Base-by-base conservation (phyloP, 805 yeast genomes). In the Yarrowia keelungensis region DNA sequence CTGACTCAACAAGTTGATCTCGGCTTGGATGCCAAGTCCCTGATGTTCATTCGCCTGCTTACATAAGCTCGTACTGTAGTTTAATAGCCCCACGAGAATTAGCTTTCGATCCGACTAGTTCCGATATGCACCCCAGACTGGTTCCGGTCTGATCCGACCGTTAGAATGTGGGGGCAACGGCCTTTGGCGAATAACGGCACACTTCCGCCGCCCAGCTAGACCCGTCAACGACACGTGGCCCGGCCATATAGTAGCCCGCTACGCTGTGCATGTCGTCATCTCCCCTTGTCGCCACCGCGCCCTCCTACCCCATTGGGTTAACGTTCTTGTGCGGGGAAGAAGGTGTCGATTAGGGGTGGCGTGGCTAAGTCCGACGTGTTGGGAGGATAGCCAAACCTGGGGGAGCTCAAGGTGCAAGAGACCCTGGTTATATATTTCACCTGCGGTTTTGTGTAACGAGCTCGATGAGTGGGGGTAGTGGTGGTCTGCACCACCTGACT, bases 91-190 rank as follows among this genome's bases (percentile, higher is more conserved):
- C 19, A 39, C 45, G 42, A 53, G 59, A 35, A 53, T 53, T 19
- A 53, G 14, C 59, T 53, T 51, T 45, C 46, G 65, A 43, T 45
- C 65, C 65, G 65, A 9, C 12, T 5, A 4, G 3, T 45, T 16
- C 65, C 65, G 65, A 59, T 59, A 59, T 59, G 65, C 38, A 59
- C 65, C 65, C 65, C 65, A 35, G 65, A 59, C 38, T 59, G 42
- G 38, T 11, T 56, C 65, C 65, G 65, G 65, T 59, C 35, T 59
- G 41, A 45, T 59, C 65, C 65, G 65, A 59, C 65, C 65, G 65
- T 59, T 59, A 16, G 65, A 45, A 14, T 45, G 51, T 43, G 65
- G 51, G 53, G 51, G 50, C 15, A 35, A 5, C 11, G 41, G 8
- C 32, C n/a, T 22, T 14, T 15, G 38, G 14, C 22, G 1, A 19